phyloP scores from a whole-genome alignment of 345 rosid genomes.

The Mallotus nudiflorus region DNA sequence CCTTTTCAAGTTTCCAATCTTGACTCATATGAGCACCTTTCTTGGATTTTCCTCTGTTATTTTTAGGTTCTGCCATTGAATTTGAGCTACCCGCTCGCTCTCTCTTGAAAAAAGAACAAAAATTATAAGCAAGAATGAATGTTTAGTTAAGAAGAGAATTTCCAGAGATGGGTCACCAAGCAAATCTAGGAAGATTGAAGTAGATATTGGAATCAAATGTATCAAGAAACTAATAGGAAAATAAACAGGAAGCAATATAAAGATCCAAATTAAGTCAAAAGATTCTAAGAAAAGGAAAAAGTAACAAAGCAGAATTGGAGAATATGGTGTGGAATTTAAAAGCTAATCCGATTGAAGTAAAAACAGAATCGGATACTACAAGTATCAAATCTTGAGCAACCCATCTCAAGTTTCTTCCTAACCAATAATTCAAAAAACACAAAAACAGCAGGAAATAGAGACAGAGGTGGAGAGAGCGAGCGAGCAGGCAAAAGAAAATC shows the following conservation, averaged over 20 bases:
- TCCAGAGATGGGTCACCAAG: conserved; percentile 21
- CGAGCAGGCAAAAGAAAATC: conserved; percentile 24
- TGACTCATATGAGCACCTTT: conserved; percentile 29
- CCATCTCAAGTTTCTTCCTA: conserved; percentile 22
- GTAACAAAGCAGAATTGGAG: conserved; percentile 29
- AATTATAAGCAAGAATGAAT: conserved; percentile 3
- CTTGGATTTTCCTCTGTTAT: conserved; percentile 49
- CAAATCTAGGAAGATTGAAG: not conserved
- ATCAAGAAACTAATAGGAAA: conserved; percentile 4
- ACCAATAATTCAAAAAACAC: not conserved
- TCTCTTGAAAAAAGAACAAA: conserved; percentile 31
- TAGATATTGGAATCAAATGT: conserved; percentile 30
- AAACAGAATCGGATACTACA: conserved; percentile 51
- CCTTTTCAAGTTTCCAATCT: conserved; percentile 47
- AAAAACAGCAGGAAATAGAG: no score
- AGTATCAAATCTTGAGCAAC: conserved; percentile 23
- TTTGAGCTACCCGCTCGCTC: conserved; percentile 26
- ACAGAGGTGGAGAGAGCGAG: conserved; percentile 27
- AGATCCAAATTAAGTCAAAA: conserved; percentile 38
- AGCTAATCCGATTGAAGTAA: conserved; percentile 37
- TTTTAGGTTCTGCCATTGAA: conserved; percentile 47
- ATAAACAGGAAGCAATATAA: conserved; percentile 8
- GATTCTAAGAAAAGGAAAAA: conserved; percentile 11
- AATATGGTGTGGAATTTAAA: conserved; percentile 32
- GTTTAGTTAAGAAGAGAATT: not conserved